Evolutionary conservation across 192 early-diverging fungal genomes (phyloP), one percentile per base, ranked within the genome.

Genomic region (Glomus cerebriforme): DNA sequence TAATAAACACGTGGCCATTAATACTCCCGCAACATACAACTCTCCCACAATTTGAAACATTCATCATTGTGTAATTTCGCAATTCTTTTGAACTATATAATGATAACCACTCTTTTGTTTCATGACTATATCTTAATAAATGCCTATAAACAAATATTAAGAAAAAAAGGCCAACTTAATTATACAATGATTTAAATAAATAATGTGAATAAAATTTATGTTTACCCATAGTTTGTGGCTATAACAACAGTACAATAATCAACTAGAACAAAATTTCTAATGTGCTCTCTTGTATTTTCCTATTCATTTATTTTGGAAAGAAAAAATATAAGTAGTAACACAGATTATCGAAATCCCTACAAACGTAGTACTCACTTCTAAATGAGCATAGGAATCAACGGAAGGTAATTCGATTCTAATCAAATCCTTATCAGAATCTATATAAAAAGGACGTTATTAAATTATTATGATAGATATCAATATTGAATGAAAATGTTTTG

Each of bases 11-110:
- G 4, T 88, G 82, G 13, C 92, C 91, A 65, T 81, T 47, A 26
- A 91, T 82, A 29, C 84, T 85, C 9, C 91, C 91, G 35, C 82
- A 82, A 22, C 87, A 88, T 22, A 89, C 80, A 26, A 92, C 58
- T 15, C 84, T 78, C 7, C 91, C 88, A 73, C 88, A 90, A 0
- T 63, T 58, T 29, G 89, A 91, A 7, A 84, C 59, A 49, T 85
- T 80, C 73, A 93, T 70, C 29, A 87, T 86, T 31, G 84, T 79
- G 81, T 93, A 92, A 75, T 84, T 85, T 29, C 64, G 75, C 27
- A 90, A 87, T 19, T 81, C 80, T 2, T 73, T 43, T 31, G 87
- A 85, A 31, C 79, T 71, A 65, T 82, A 85, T 15, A 89, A 49
- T 1, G 79, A 75, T 1, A 19, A 75, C 85, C 87, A 86, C 1